Evolutionary conservation across 2,329 filamentous ascomycete species (phyloP).

Genomic region (Xylariaceae sp.): DNA sequence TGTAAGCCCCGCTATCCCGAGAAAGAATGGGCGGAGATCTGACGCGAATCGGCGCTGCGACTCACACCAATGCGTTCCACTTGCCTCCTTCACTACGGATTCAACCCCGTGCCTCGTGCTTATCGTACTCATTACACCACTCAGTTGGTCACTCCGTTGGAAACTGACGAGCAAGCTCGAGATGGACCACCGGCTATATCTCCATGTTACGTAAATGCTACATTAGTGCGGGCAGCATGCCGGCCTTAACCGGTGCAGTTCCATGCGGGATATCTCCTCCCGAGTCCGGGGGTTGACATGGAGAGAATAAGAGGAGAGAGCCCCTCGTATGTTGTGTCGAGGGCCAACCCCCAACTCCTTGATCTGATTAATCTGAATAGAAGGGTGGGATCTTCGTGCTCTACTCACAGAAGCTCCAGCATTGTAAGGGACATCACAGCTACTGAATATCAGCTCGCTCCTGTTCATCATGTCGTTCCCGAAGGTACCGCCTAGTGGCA

Average conservation of each 20-base stretch:
- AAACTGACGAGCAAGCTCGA: background rate
- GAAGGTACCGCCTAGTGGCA: slow-evolving; percentile 32
- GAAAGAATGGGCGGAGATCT: no score
- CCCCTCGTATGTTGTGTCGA: background rate
- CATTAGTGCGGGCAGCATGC: background rate
- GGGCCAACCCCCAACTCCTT: background rate
- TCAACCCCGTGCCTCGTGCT: background rate
- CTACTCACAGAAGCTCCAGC: background rate
- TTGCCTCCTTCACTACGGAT: no score
- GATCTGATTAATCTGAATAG: background rate
- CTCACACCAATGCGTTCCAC: no score
- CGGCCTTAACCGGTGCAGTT: background rate
- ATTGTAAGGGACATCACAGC: background rate
- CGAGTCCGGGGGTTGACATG: background rate
- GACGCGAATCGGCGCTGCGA: no score
- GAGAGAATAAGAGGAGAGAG: background rate
- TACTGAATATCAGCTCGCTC: background rate
- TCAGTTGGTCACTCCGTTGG: no score
- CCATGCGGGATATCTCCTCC: background rate
- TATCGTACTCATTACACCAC: background rate
- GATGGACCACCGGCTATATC: background rate
- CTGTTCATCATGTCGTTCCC: slow-evolving; percentile 24
- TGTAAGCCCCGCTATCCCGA: no score
- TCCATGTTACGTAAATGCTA: background rate
- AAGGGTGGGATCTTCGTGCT: background rate